These are phyloP conservation scores for Cymbopogon citratus DNA, from an alignment of 176 grass and related monocot genomes.

Conservation along the genomic window DNA sequence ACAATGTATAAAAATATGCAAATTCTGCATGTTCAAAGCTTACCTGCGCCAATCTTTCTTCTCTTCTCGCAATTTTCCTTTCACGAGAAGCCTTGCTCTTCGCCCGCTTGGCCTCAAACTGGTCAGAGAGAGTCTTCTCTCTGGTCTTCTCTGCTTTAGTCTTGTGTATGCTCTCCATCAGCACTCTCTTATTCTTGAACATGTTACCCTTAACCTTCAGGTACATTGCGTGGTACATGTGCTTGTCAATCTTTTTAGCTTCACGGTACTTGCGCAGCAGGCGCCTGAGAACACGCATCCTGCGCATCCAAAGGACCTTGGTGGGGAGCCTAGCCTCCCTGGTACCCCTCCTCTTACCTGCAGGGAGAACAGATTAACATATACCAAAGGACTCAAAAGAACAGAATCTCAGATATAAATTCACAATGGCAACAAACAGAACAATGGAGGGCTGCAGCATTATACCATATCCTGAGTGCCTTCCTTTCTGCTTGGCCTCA, in stretches of 20 bases:
- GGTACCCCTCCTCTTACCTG: background rate
- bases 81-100: background rate
- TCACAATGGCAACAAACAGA: no score
- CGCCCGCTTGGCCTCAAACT: slow-evolving; percentile 2
- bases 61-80: background rate
- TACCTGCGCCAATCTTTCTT: background rate
- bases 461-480: slow-evolving; percentile 4
- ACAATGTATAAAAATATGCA: background rate
- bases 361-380: no score
- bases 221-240: slow-evolving; percentile 6
- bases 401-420: no score
- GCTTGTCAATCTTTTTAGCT: background rate
- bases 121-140: background rate
- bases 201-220: background rate
- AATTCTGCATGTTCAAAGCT: background rate
- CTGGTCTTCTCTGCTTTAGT: background rate
- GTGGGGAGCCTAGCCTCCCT: slow-evolving; percentile 1
- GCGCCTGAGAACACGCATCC: background rate
- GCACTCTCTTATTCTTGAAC: background rate
- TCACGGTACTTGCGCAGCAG: background rate
- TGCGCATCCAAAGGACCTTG: background rate
- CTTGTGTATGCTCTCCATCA: slow-evolving; percentile 2
- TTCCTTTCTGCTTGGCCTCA: background rate
- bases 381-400: no score
- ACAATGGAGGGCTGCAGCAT: background rate